Base-by-base conservation (phyloP, 495 filamentous ascomycete genomes). In the Amniculicola lignicola region DNA sequence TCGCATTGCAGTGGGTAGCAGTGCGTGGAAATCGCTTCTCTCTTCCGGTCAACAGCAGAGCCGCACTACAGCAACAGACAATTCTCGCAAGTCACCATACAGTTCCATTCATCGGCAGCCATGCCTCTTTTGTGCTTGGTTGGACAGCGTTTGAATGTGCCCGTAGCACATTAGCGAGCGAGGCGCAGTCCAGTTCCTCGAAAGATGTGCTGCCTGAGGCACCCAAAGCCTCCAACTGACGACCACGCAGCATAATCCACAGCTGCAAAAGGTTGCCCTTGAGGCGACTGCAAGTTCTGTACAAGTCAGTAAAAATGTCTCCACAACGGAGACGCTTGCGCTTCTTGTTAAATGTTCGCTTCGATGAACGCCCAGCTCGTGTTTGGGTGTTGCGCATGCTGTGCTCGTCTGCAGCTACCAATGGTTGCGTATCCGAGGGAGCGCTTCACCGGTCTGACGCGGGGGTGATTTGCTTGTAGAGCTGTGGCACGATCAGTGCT, bases 31-130 rank as follows among this genome's bases (percentile, higher is more conserved):
- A 25, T 22, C 11, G 29, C 6, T n/a, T 48, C 28, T 41, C 29
- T n/a, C n/a, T n/a, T n/a, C 44, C 54, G 43, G 55, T 54, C 50
- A 57, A 63, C 50, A 50, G 33, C 51, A 53, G 60, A 55, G 47
- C 55, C 54, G 60, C 54, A 59, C 22, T 31, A 59, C 5, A 16
- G n/a, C n/a, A n/a, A n/a, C n/a, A n/a, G 38, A 33, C 40, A 22
- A 41, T 24, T 44, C 18, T 38, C 14, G 37, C 38, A 57, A 54
- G 35, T 55, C 37, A 29, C n/a, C n/a, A n/a, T n/a, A n/a, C n/a
- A n/a, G n/a, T 21, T 52, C 29, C 16, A 24, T 25, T 14, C 18
- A n/a, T 41, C 36, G n/a, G 50, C 54, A 33, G 38, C 45, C 45
- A 35, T 31, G 16, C 45, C 23, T 50, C 47, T 16, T 39, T 25